Percentiles rank a stretch among this genome's conserved stretches.
phyloP scores from a whole-genome alignment of 306 rosid species.

The Prunus fruticosa region DNA sequence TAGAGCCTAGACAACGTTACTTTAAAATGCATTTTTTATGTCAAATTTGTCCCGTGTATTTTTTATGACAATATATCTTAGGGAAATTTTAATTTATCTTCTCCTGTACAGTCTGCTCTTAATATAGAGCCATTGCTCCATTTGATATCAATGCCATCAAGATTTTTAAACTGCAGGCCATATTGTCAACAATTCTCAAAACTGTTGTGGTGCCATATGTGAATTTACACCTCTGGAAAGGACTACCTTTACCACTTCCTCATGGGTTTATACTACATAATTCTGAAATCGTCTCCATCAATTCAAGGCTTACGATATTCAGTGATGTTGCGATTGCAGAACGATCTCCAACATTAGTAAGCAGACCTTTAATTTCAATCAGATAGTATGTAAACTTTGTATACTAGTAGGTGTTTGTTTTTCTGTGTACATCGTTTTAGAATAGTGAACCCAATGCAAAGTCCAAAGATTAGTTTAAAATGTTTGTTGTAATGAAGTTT shows the following conservation, averaged over 20 bases:
- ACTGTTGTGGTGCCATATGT: conserved; percentile 45
- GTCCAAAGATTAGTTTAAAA: neutral
- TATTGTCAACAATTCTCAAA: conserved; percentile 44
- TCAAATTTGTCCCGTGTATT: neutral
- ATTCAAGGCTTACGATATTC: conserved; percentile 54
- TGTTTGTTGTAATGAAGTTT: neutral
- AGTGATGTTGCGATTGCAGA: conserved; percentile 40
- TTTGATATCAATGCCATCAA: neutral
- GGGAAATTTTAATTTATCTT: neutral
- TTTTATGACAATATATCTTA: neutral
- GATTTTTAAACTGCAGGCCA: conserved; percentile 47
- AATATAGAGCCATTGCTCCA: conserved; percentile 1
- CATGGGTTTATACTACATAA: conserved; percentile 50
- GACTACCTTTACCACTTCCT: conserved; percentile 56
- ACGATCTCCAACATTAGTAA: conserved; percentile 15
- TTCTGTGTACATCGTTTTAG: conserved; percentile 1
- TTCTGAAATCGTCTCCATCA: conserved; percentile 38
- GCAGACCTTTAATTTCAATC: neutral
- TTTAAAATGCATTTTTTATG: neutral
- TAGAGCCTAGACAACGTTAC: neutral
- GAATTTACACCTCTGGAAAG: conserved; percentile 48
- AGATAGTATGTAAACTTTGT: neutral
- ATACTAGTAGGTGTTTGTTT: neutral
- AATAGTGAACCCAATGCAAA: neutral
- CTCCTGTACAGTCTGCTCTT: conserved; percentile 4